A percentile compares a stretch with the other conserved stretches of the same genome.
These are phyloP conservation scores for Diaporthe citriasiana DNA, from an alignment of 2,329 filamentous ascomycete genomes.

Conservation along the genomic window DNA sequence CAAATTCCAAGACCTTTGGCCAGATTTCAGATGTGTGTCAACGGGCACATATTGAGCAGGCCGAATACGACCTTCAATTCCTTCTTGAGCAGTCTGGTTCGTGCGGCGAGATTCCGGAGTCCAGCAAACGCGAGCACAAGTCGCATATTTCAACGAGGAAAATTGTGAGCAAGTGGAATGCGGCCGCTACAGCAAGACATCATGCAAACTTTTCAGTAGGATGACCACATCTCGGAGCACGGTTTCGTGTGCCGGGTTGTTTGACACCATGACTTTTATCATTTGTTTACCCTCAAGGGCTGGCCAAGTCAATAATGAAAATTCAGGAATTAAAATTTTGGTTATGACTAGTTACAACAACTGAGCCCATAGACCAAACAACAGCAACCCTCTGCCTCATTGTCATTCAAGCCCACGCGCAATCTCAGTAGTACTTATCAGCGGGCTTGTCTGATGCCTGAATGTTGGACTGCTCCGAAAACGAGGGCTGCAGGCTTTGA, in stretches of 20 bases:
- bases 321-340: too few species aligned
- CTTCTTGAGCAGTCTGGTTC: background rate
- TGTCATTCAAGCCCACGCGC: background rate
- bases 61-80: background rate
- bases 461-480: conserved; percentile 16
- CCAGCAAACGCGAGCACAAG: background rate
- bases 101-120: background rate
- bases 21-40: background rate
- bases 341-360: too few species aligned
- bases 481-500: conserved; percentile 22
- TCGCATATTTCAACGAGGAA: background rate
- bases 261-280: too few species aligned
- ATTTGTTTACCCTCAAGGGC: too few species aligned
- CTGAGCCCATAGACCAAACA: too few species aligned
- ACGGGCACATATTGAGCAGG: background rate
- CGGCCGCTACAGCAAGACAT: background rate
- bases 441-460: background rate
- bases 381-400: too few species aligned
- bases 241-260: too few species aligned
- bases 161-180: background rate
- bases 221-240: too few species aligned
- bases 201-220: background rate
- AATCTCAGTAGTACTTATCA: conserved; percentile 20
- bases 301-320: too few species aligned
- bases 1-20: background rate